Percentiles rank a stretch among this genome's conserved stretches.
These are phyloP conservation scores for Aquilaria agallochum DNA, from an alignment of 441 rosid species.

Conservation along the genomic window DNA sequence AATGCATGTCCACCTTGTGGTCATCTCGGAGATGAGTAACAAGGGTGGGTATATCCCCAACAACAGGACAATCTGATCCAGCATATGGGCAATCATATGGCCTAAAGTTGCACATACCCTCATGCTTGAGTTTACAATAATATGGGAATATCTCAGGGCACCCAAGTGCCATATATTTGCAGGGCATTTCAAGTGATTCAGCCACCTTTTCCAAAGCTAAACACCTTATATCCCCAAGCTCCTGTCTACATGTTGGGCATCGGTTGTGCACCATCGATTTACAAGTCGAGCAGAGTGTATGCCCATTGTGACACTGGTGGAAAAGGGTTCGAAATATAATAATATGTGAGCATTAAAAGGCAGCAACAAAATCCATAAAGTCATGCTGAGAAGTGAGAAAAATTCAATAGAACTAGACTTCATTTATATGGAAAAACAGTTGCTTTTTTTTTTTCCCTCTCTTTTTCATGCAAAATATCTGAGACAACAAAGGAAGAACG, in stretches of 20 bases:
- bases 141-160: slow-evolving; percentile 96
- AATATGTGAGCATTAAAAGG: no score
- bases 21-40: slow-evolving; percentile 92
- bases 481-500: no score
- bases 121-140: slow-evolving; percentile 93
- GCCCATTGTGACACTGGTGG: slow-evolving; percentile 95
- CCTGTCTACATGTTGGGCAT: slow-evolving; percentile 97
- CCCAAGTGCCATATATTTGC: slow-evolving; percentile 77
- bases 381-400: no score
- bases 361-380: no score
- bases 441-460: no score
- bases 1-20: slow-evolving; percentile 98
- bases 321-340: no score
- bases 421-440: no score
- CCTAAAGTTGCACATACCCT: slow-evolving; percentile 78
- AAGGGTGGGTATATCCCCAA: slow-evolving; percentile 85
- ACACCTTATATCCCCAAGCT: slow-evolving; percentile 96
- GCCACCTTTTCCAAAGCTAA: slow-evolving; percentile 94
- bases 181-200: slow-evolving; percentile 90
- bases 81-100: slow-evolving; percentile 94
- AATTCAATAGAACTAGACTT: no score
- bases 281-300: slow-evolving; percentile 96
- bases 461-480: no score
- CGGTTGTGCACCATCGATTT: slow-evolving; percentile 89
- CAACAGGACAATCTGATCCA: slow-evolving; percentile 82